A percentile compares a stretch with the other conserved stretches of the same genome.
Evolutionary conservation across 805 yeast species (phyloP).

Genomic region (Brettanomyces anomalus): DNA sequence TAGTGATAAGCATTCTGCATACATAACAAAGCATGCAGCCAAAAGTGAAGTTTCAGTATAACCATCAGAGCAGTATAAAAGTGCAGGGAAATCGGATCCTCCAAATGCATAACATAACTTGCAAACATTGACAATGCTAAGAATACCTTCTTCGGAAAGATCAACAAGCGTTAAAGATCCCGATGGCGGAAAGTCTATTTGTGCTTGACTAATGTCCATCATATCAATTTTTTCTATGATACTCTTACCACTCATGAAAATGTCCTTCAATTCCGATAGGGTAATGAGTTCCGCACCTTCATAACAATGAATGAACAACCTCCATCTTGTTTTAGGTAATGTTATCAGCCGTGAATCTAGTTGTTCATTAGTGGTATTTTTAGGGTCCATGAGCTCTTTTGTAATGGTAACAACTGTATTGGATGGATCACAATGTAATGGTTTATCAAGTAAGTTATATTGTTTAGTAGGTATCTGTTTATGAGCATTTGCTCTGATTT

Average conservation of each 20-base stretch:
- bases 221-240: conserved; percentile 16
- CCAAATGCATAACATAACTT: conserved; percentile 48
- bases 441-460: conserved; percentile 10
- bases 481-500: conserved; percentile 16
- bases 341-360: conserved; percentile 30
- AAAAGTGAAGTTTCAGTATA: conserved; percentile 86
- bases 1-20: conserved; percentile 48
- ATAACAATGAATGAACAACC: conserved; percentile 46
- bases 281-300: conserved; percentile 51
- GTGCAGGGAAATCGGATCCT: conserved; percentile 29
- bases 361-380: conserved; percentile 5
- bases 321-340: conserved; percentile 48
- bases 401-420: conserved; percentile 42
- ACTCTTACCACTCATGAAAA: conserved; percentile 12
- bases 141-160: conserved; percentile 49
- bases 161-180: conserved; percentile 78
- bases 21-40: conserved; percentile 62
- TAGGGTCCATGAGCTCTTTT: conserved; percentile 10
- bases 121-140: conserved; percentile 59
- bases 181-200: conserved; percentile 65
- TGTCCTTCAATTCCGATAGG: conserved; percentile 25
- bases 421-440: conserved; percentile 39
- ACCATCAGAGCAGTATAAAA: conserved; percentile 82
- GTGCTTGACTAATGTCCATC: conserved; percentile 23
- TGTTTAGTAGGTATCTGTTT: conserved; percentile 1